Conservation (phyloP, 2,329 filamentous ascomycete genomes). For the Akanthomyces muscarius region DNA sequence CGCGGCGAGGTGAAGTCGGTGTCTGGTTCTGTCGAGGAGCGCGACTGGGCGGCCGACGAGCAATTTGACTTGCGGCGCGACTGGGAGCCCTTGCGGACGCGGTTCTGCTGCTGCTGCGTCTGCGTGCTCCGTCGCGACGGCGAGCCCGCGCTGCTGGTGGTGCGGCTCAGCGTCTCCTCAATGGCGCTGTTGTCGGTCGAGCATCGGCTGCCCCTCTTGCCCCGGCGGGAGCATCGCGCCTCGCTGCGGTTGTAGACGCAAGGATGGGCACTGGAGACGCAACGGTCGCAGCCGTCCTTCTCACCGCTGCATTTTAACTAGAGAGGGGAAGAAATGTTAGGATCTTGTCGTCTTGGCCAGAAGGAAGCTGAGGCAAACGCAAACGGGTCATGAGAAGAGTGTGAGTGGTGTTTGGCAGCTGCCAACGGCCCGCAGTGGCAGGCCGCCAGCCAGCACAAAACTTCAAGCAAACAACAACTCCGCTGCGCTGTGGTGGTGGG, state of each 20-base stretch:
- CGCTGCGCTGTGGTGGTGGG: not conserved
- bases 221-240: slow-evolving; percentile 30
- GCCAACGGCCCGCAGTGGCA: not conserved
- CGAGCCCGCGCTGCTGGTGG: slow-evolving; percentile 13
- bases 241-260: slow-evolving; percentile 36
- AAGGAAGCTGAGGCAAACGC: not conserved
- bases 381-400: not conserved
- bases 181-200: slow-evolving; percentile 19
- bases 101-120: not conserved
- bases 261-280: slow-evolving; percentile 26
- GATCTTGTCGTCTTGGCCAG: not conserved
- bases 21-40: slow-evolving; percentile 13
- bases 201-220: slow-evolving; percentile 25
- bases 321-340: not conserved
- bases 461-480: slow-evolving; percentile 3
- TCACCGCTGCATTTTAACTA: slow-evolving; percentile 38
- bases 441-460: not conserved
- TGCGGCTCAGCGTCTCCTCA: slow-evolving; percentile 12
- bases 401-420: slow-evolving; percentile 4
- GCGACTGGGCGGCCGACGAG: not conserved
- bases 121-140: slow-evolving; percentile 12
- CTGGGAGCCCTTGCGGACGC: slow-evolving; percentile 13
- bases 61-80: slow-evolving; percentile 10
- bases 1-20: slow-evolving; percentile 4
- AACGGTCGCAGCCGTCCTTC: slow-evolving; percentile 35